Evolutionary conservation across 768 basidiomycete genomes (phyloP).

Genomic region (Cyclocybe cylindracea): DNA sequence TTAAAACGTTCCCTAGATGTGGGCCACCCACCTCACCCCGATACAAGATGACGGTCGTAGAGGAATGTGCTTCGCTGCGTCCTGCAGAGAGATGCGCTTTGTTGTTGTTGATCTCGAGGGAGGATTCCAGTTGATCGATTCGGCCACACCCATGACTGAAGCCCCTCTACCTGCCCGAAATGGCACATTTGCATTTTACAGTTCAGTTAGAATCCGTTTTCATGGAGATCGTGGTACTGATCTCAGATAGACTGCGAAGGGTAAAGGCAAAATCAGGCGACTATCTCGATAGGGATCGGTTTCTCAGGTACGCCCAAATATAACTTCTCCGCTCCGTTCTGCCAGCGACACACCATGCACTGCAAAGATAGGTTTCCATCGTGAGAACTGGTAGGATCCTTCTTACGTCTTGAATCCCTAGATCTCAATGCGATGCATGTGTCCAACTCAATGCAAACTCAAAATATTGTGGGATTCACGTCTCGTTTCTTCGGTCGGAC

Average conservation of each 20-base stretch:
- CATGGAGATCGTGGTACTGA: constrained; percentile 30
- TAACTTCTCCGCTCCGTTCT: constrained; percentile 41
- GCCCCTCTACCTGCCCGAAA: constrained; percentile 16
- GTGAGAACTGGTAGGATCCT: constrained; percentile 35
- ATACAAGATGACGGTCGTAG: constrained; percentile 6
- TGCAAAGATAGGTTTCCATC: constrained; percentile 31
- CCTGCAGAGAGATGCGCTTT: constrained; percentile 2
- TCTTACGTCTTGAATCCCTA: constrained; percentile 43
- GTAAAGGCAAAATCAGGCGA: constrained; percentile 37
- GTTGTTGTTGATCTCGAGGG: constrained; percentile 7
- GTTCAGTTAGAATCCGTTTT: constrained; percentile 32
- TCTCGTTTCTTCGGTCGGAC: constrained; percentile 37
- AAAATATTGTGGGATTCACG: constrained; percentile 45
- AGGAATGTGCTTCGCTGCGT: neutral
- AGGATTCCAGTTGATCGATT: neutral
- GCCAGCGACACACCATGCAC: constrained; percentile 36
- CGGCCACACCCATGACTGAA: no score
- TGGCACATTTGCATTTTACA: constrained; percentile 28
- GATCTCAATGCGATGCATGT: constrained; percentile 42
- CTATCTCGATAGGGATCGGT: constrained; percentile 29
- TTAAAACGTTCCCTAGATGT: constrained; percentile 29
- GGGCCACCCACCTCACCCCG: constrained; percentile 15
- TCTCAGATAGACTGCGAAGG: constrained; percentile 41
- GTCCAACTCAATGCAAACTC: constrained; percentile 63
- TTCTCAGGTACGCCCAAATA: constrained; percentile 35